Conservation (phyloP, 208 protist genomes). For the Naegleria fowleri region DNA sequence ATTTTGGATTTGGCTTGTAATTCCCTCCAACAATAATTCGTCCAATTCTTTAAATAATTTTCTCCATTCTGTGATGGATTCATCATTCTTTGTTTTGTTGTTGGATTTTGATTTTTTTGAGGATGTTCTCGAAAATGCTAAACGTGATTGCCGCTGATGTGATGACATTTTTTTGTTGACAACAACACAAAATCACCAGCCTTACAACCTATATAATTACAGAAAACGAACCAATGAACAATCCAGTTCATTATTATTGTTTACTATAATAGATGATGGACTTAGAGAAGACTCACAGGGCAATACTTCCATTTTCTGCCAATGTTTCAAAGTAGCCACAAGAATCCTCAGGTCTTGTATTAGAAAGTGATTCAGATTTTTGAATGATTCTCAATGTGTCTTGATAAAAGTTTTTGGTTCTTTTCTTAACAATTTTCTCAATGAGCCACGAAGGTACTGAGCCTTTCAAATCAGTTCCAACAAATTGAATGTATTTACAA, state of each 20-base stretch:
- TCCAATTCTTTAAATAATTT: constrained; percentile 10
- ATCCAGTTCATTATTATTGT: no score
- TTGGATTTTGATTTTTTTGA: no score
- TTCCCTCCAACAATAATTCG: not conserved
- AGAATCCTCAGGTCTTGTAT: not conserved
- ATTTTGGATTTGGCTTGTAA: not conserved
- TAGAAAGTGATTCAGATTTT: not conserved
- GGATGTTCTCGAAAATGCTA: no score
- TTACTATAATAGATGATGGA: no score
- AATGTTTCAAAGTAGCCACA: not conserved
- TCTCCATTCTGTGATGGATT: not conserved
- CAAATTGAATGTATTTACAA: not conserved
- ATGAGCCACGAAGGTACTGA: not conserved
- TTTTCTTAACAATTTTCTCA: not conserved
- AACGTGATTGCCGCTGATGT: no score
- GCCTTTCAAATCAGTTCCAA: not conserved
- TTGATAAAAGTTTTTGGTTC: not conserved
- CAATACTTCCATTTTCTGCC: not conserved
- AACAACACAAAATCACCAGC: no score
- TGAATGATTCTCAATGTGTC: not conserved
- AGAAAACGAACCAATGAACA: no score
- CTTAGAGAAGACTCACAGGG: not conserved
- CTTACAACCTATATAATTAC: no score
- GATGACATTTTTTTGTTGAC: no score
- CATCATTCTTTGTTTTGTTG: no score